Base-by-base conservation (phyloP, 2,329 filamentous ascomycete species). In the Penicillium sp. region DNA sequence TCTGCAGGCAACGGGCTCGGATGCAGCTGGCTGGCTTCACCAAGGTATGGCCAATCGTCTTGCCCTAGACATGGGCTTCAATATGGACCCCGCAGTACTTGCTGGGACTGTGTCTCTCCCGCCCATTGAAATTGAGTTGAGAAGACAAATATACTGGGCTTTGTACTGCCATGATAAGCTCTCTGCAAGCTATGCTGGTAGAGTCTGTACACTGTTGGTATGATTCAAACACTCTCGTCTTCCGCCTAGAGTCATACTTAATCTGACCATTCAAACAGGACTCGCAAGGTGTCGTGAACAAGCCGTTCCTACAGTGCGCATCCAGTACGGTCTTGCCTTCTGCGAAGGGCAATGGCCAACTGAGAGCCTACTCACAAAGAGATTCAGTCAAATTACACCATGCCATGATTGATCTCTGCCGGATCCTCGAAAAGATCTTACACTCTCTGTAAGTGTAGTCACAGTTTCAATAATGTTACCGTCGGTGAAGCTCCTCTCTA, bases 11-110 rank as follows among this genome's bases (percentile, higher is more conserved):
- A 67, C 67, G 10, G 72, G 72, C 2, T 64, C 64, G 4, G 72
- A 75, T 55, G 71, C 72, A 3, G 66, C 69, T 1, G 69, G 71
- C 2, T 74, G 71, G 71, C 64, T 74, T 8, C 66, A 73, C 37
- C 68, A 73, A n/a, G 72, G 72, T 1, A 74, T 75, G 67, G 73
- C 73, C 1, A 68, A 59, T 44, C 65, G 71, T 3, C 51, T 76
- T 11, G 67, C 66, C 9, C 63, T 75, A 0, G 73, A 76, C 26
- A 73, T 75, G 71, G 73, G 73, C 1, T 56, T 75, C 0, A 74
- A 76, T 24, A 58, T 74, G 11, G 72, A 75, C 24, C 61, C 68
- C 1, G 58, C 63, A 1, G 63, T 63, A 10, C 54, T 73, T 5
- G 57, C 59, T 11, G 64, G 64, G 14, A 62, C 69, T 8, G 61